Percentiles rank a stretch among this genome's conserved stretches.
Conservation (phyloP, 2,329 filamentous ascomycete species). For the Fusarium guadeloupense region DNA sequence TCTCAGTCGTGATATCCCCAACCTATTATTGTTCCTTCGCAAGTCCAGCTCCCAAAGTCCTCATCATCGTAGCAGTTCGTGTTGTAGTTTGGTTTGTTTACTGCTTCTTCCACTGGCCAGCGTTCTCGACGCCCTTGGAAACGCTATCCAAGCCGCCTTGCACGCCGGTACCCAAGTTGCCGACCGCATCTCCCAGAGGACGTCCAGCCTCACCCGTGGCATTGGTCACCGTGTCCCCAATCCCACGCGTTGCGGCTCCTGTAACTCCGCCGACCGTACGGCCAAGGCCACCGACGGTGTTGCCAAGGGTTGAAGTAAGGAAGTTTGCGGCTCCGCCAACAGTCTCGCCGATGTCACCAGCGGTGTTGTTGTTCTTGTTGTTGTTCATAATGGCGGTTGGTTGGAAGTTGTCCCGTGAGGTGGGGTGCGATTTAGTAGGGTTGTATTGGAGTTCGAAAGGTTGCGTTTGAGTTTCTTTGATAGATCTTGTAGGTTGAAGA, state of each 20-base stretch:
- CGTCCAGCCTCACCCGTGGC: constrained; percentile 63
- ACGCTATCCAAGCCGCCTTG: constrained; percentile 60
- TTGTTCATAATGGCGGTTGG: constrained; percentile 34
- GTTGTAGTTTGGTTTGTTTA: constrained; percentile 4
- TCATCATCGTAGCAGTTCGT: not conserved
- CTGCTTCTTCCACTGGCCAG: constrained; percentile 64
- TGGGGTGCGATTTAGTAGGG: not conserved
- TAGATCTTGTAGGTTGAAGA: not conserved
- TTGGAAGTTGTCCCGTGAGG: constrained; percentile 1
- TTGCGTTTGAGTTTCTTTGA: not conserved
- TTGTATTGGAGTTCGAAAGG: not conserved
- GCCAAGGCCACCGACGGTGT: constrained; percentile 52
- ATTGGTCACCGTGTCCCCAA: constrained; percentile 64
- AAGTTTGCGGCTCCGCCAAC: constrained; percentile 50
- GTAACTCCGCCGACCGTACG: constrained; percentile 54
- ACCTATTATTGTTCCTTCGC: constrained; percentile 1
- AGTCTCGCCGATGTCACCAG: constrained; percentile 47
- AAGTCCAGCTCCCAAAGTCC: too few species aligned
- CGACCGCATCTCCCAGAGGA: constrained; percentile 64
- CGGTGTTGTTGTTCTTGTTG: constrained; percentile 40
- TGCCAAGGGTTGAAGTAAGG: constrained; percentile 53
- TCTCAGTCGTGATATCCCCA: not conserved
- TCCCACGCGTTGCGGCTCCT: constrained; percentile 63
- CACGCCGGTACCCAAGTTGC: constrained; percentile 62
- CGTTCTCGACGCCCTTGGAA: constrained; percentile 65